A percentile compares a stretch with the other conserved stretches of the same genome.
Evolutionary conservation across 352 stramenopile species (phyloP).

Genomic region (Pythium dissimile): DNA sequence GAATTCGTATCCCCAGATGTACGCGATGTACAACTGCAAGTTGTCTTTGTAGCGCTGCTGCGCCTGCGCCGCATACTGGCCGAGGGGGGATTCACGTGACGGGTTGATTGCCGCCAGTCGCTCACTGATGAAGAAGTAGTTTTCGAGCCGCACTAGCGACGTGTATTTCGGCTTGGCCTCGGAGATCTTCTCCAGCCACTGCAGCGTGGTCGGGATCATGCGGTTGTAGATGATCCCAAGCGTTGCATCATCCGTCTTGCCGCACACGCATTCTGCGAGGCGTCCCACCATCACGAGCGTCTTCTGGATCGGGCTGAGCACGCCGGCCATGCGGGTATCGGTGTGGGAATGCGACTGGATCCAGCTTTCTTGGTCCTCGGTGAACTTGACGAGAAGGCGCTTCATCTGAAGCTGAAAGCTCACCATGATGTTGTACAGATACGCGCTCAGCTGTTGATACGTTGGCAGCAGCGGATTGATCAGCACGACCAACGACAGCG

Average conservation of each 20-base stretch:
- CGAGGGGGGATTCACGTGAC: conserved; percentile 39
- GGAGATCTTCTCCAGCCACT: conserved; percentile 69
- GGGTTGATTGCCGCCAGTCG: conserved; percentile 45
- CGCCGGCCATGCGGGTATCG: conserved; percentile 68
- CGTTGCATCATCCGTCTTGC: conserved; percentile 52
- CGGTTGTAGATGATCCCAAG: conserved; percentile 65
- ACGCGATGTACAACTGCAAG: conserved; percentile 45
- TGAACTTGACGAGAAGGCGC: conserved; percentile 74
- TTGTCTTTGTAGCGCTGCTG: conserved; percentile 40
- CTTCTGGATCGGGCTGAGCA: conserved; percentile 62
- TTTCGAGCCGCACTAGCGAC: conserved; percentile 57
- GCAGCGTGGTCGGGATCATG: conserved; percentile 52
- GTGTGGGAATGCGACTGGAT: conserved; percentile 53
- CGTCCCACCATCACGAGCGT: conserved; percentile 62
- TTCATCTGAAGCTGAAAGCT: conserved; percentile 82
- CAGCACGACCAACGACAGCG: conserved; percentile 53
- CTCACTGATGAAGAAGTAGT: conserved; percentile 65
- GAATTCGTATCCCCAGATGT: conserved; percentile 69
- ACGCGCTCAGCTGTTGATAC: conserved; percentile 49
- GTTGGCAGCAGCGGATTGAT: conserved; percentile 40
- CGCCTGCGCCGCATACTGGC: conserved; percentile 45
- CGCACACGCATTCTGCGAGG: conserved; percentile 58
- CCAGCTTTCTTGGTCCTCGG: conserved; percentile 68
- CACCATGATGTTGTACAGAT: conserved; percentile 65
- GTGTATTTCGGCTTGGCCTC: conserved; percentile 69